phyloP scores from a whole-genome alignment of 108 stramenopile species.

The Fistulifera solaris region DNA sequence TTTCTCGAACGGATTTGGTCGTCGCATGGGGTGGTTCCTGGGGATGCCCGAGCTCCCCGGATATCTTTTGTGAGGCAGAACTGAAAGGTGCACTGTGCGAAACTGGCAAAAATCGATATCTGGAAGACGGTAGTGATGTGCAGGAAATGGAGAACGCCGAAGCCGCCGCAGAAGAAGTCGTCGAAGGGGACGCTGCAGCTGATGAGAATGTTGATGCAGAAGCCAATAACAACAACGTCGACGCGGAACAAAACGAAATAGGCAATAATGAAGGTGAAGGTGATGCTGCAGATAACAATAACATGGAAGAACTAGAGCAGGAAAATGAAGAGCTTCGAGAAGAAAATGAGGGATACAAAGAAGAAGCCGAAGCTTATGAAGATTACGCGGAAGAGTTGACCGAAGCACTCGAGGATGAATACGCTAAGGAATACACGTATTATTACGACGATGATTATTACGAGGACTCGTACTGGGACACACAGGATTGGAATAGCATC shows the following conservation, averaged over 20 bases:
- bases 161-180: conserved; percentile 12
- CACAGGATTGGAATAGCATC: conserved; percentile 33
- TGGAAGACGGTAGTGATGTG: conserved; percentile 19
- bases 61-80: conserved; percentile 21
- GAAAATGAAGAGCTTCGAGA: conserved; percentile 18
- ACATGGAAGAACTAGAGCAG: conserved; percentile 14
- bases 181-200: conserved; percentile 3
- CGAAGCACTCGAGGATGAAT: conserved; percentile 16
- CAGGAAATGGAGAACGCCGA: conserved; percentile 13
- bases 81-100: conserved; percentile 34
- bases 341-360: conserved; percentile 32
- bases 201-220: not conserved
- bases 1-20: conserved; percentile 26
- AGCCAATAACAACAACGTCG: not conserved
- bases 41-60: conserved; percentile 29
- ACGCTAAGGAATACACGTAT: not conserved
- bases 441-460: conserved; percentile 29
- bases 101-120: not conserved
- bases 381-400: conserved; percentile 20
- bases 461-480: conserved; percentile 28
- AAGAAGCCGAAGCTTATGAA: conserved; percentile 20
- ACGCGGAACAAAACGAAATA: not conserved
- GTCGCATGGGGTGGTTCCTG: conserved; percentile 35
- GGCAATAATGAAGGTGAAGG: not conserved
- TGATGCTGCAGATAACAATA: not conserved